phyloP scores from a whole-genome alignment of 306 rosid species.

The Trichosanthes cucumerina region DNA sequence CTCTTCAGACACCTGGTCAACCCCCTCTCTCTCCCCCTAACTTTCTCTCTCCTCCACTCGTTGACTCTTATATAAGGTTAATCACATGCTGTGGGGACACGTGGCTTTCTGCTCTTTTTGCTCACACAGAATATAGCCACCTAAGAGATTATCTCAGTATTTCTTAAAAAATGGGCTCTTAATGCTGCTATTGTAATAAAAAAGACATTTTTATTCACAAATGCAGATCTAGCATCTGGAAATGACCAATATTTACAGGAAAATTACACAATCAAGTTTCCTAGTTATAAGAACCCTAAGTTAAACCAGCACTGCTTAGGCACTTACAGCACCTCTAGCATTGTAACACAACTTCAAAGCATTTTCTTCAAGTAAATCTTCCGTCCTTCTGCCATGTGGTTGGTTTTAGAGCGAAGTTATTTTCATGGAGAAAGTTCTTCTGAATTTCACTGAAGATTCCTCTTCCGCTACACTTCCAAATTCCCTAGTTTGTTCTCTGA shows the following conservation, averaged over 20 bases:
- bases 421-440: neutral
- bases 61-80: constrained; percentile 1
- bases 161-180: neutral
- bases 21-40: constrained; percentile 27
- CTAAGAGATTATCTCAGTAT: neutral
- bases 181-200: neutral
- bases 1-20: constrained; percentile 97
- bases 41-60: constrained; percentile 29
- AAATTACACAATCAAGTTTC: constrained; percentile 6
- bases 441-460: neutral
- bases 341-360: neutral
- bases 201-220: neutral
- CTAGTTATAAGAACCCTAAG: neutral
- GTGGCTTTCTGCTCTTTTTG: neutral
- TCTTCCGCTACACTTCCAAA: neutral
- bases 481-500: constrained; percentile 1
- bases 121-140: neutral
- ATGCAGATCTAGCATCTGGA: neutral
- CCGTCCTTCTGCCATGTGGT: neutral
- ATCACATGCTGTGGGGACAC: neutral
- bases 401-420: neutral
- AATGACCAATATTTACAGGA: neutral
- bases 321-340: neutral
- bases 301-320: neutral
- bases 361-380: neutral